Percentiles rank a stretch among this genome's conserved stretches.
These are phyloP conservation scores for Barnettozyma sucrosica DNA, from an alignment of 805 yeast species.

Conservation along the genomic window DNA sequence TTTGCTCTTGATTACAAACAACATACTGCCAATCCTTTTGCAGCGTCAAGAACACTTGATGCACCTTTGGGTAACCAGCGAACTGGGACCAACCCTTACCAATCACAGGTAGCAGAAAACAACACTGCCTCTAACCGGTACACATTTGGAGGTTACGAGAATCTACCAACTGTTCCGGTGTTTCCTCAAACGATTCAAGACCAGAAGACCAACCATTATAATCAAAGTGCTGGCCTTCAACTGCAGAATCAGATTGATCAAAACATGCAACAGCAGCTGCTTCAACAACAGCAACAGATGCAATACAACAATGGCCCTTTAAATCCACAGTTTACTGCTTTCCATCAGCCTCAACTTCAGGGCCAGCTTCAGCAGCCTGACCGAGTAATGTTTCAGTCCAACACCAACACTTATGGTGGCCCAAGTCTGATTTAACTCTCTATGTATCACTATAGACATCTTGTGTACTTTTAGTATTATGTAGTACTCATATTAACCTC, in stretches of 20 bases:
- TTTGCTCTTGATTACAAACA: conserved; percentile 21
- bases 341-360: neutral
- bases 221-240: conserved; percentile 33
- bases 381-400: neutral
- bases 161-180: conserved; percentile 58
- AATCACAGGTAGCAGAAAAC: conserved; percentile 13
- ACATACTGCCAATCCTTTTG: conserved; percentile 25
- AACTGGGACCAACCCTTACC: conserved; percentile 38
- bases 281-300: conserved; percentile 23
- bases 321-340: conserved; percentile 8
- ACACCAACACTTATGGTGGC: conserved; percentile 1
- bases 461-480: no score
- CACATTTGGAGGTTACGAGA: conserved; percentile 72
- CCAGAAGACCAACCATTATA: conserved; percentile 31
- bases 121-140: conserved; percentile 30
- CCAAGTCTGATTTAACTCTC: conserved; percentile 7
- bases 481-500: no score
- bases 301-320: conserved; percentile 2
- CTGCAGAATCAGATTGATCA: conserved; percentile 25
- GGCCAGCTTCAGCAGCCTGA: neutral
- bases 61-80: conserved; percentile 19
- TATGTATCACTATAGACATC: neutral
- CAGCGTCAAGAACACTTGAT: conserved; percentile 8
- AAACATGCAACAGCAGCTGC: conserved; percentile 23
- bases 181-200: conserved; percentile 59